phyloP scores from a whole-genome alignment of 495 filamentous ascomycete species.

The Acidiella bohemica region DNA sequence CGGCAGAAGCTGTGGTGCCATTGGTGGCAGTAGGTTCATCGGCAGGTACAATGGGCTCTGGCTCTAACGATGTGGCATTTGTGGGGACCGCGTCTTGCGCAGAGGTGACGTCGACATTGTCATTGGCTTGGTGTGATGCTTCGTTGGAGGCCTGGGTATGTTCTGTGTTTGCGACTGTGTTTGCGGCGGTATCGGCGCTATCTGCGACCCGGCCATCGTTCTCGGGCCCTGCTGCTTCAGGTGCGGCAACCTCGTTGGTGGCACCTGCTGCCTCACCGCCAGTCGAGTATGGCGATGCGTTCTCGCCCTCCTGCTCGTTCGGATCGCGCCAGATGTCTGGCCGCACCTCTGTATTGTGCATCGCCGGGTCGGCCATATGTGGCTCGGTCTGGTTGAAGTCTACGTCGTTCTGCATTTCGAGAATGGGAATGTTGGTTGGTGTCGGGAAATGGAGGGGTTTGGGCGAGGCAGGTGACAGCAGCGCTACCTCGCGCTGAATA shows the following conservation, averaged over 20 bases:
- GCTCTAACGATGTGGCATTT: too few relatives aligned
- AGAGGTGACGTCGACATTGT: not conserved
- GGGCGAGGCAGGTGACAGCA: constrained; percentile 56
- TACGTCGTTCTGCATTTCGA: constrained; percentile 61
- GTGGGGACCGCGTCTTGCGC: not conserved
- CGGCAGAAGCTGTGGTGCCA: constrained; percentile 9
- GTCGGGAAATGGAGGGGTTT: constrained; percentile 56
- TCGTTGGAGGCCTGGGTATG: constrained; percentile 1
- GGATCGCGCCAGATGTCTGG: constrained; percentile 15
- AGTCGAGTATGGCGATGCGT: constrained; percentile 15
- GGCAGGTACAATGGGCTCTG: constrained; percentile 11
- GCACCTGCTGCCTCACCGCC: constrained; percentile 5
- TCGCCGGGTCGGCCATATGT: constrained; percentile 28
- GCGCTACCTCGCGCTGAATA: constrained; percentile 46
- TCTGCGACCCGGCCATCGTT: not conserved
- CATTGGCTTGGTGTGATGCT: constrained; percentile 6
- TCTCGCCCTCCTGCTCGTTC: constrained; percentile 7
- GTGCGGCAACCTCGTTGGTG: not conserved
- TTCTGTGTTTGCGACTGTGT: not conserved
- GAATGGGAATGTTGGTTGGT: constrained; percentile 55
- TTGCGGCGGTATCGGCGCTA: constrained; percentile 8
- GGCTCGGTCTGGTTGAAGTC: constrained; percentile 55
- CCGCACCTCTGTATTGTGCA: constrained; percentile 17
- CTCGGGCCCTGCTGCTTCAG: not conserved
- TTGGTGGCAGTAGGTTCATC: not conserved